Percentiles rank a stretch among this genome's conserved stretches.
These are phyloP conservation scores for Scutellaria minor DNA, from an alignment of 257 asterid genomes.

Conservation along the genomic window DNA sequence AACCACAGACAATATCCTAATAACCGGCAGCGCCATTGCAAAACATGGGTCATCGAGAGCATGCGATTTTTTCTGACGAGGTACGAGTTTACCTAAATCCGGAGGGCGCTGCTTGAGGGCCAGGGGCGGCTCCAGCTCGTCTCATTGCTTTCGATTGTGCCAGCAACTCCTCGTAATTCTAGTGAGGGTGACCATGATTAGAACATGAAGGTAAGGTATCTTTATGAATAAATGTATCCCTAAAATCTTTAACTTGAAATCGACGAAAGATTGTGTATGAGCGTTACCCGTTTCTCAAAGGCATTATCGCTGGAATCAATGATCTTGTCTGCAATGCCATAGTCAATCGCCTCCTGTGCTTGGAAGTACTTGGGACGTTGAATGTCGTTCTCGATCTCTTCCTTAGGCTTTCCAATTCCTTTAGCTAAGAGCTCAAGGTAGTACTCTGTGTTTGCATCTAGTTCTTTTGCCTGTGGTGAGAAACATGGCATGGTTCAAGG, in stretches of 20 bases:
- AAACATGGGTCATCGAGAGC: background rate
- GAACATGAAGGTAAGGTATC: background rate
- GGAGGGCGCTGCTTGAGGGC: slow-evolving; percentile 72
- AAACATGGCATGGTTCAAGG: slow-evolving; percentile 12
- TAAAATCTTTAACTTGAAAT: background rate
- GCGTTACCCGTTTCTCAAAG: slow-evolving; percentile 76
- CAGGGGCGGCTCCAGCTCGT: slow-evolving; percentile 58
- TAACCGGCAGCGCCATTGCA: slow-evolving; percentile 12
- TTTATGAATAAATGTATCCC: background rate
- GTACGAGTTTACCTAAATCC: slow-evolving; percentile 54
- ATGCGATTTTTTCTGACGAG: slow-evolving; percentile 1
- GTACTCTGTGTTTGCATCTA: slow-evolving; percentile 68
- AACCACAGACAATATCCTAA: slow-evolving; percentile 20
- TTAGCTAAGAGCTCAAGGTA: slow-evolving; percentile 77
- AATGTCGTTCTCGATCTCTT: slow-evolving; percentile 78
- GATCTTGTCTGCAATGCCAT: slow-evolving; percentile 90
- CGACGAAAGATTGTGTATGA: background rate
- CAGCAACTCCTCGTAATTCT: slow-evolving; percentile 75
- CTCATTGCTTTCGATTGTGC: slow-evolving; percentile 74
- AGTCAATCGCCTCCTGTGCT: slow-evolving; percentile 79
- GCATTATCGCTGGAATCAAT: slow-evolving; percentile 62
- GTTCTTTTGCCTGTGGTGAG: slow-evolving; percentile 74
- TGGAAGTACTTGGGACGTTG: slow-evolving; percentile 72
- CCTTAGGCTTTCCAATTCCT: slow-evolving; percentile 84
- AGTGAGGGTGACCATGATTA: slow-evolving; percentile 26